Evolutionary conservation across 805 yeast species (phyloP).

Genomic region (Priceomyces haplophilus): DNA sequence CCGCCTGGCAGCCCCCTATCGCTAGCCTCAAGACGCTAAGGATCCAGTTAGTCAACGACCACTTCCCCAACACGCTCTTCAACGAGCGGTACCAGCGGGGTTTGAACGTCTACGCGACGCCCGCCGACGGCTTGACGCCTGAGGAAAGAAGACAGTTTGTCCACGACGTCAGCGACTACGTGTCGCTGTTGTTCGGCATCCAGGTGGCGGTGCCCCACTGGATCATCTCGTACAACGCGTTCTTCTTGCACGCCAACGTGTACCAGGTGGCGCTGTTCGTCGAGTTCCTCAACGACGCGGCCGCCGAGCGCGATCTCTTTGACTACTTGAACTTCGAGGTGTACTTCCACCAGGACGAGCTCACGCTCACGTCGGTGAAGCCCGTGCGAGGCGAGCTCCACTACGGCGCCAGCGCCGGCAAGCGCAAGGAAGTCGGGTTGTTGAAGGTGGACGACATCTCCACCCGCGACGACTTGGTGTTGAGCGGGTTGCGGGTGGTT

Average conservation of each 20-base stretch:
- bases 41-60: slow-evolving; percentile 16
- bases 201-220: slow-evolving; percentile 17
- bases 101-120: slow-evolving; percentile 29
- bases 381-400: not conserved
- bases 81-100: slow-evolving; percentile 25
- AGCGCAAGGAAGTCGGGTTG: slow-evolving; percentile 34
- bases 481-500: slow-evolving; percentile 34
- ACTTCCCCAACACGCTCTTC: slow-evolving; percentile 18
- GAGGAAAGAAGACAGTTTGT: slow-evolving; percentile 18
- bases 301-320: not conserved
- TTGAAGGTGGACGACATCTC: slow-evolving; percentile 31
- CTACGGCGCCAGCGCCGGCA: not conserved
- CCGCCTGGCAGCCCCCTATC: slow-evolving; percentile 1
- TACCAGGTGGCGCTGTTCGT: slow-evolving; percentile 1
- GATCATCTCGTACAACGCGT: slow-evolving; percentile 28
- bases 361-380: slow-evolving; percentile 11
- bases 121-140: slow-evolving; percentile 14
- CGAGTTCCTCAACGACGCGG: slow-evolving; percentile 1
- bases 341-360: slow-evolving; percentile 7
- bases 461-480: slow-evolving; percentile 30
- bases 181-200: slow-evolving; percentile 18
- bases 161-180: slow-evolving; percentile 14
- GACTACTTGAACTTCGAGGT: slow-evolving; percentile 10
- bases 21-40: slow-evolving; percentile 16
- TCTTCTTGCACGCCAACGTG: slow-evolving; percentile 20